Evolutionary conservation across 176 grass and related monocot genomes (phyloP), one percentile per base, ranked within the genome.

Genomic region (Avena atlantica): DNA sequence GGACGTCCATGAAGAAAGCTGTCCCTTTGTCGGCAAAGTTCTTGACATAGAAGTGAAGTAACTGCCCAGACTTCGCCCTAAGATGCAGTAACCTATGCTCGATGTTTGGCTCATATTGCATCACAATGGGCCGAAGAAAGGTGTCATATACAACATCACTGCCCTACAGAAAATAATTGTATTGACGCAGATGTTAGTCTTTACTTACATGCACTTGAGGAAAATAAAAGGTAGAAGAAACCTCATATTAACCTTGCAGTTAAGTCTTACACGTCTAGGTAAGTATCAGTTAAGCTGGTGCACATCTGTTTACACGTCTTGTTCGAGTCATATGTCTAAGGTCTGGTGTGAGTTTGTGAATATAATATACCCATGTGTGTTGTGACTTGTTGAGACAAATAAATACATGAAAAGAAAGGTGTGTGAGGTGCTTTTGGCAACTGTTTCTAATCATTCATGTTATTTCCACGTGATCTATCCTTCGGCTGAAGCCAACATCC

Each of bases 21-120:
- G 88, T 89, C 31, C 96, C 93, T 84, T 94, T 95, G 55, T 98
- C 93, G 5, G 93, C 89, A 0, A 95, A 98, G 70, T 98, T 98
- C 87, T 91, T 93, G 24, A 92, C 51, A 53, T 98, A 98, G 84
- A 95, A 98, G 67, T 78, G 78, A 69, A 98, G 81, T 47, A 98
- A 68, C 59, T 94, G 89, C 59, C 92, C 96, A 62, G 93, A 98
- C 87, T 89, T 94, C 0, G 40, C 92, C 63, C 96, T 91, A 51
- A 98, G 90, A 73, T 89, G 45, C 42, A 80, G 84, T 72, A 98
- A 83, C 82, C 93, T 98, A 50, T 98, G 81, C 70, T 98, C 96
- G 11, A 95, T 98, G 79, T 95, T 91, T 71, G 96, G 96, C 79
- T 98, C 96, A 70, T 98, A 98, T 84, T 98, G 93, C 96, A 98